Evolutionary conservation across 371 early-diverging fungal species (phyloP).

Genomic region (Mortierella sp.): DNA sequence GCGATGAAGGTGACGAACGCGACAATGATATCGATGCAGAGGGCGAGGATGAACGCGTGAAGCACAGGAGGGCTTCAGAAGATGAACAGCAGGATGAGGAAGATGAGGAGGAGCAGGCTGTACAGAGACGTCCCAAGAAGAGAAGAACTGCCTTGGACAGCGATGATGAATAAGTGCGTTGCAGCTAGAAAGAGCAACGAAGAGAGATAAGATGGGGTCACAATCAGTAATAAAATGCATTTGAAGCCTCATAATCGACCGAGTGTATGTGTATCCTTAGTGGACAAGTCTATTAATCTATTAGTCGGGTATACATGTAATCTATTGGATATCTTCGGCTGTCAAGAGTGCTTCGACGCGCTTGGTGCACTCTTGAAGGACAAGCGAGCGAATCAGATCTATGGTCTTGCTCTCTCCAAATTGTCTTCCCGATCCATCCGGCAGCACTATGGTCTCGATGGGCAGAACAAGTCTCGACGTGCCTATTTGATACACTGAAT

Average conservation of each 20-base stretch:
- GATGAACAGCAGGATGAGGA: conserved; percentile 29
- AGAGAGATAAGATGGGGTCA: too few relatives aligned
- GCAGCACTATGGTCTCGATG: conserved; percentile 55
- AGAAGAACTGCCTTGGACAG: conserved; percentile 52
- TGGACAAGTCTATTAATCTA: too few relatives aligned
- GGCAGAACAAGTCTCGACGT: conserved; percentile 65
- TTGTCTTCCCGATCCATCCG: conserved; percentile 2
- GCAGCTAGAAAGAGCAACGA: conserved; percentile 2
- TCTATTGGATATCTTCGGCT: background rate
- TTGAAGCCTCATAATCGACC: too few relatives aligned
- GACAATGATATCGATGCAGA: conserved; percentile 21
- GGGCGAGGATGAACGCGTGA: conserved; percentile 12
- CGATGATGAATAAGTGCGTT: conserved; percentile 54
- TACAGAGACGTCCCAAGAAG: conserved; percentile 53
- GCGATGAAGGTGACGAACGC: conserved; percentile 15
- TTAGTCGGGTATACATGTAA: too few relatives aligned
- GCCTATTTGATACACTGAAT: too few relatives aligned
- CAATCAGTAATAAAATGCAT: too few relatives aligned
- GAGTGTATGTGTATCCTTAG: too few relatives aligned
- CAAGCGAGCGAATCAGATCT: conserved; percentile 9
- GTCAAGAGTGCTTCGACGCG: conserved; percentile 19
- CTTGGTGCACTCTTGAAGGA: conserved; percentile 16
- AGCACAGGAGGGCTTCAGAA: conserved; percentile 12
- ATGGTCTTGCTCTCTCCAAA: conserved; percentile 14
- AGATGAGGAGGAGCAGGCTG: conserved; percentile 46